Evolutionary conservation across 1,139 yeast species (phyloP), one percentile per base, ranked within the genome.

Genomic region (Lodderomyces parapsilosis): DNA sequence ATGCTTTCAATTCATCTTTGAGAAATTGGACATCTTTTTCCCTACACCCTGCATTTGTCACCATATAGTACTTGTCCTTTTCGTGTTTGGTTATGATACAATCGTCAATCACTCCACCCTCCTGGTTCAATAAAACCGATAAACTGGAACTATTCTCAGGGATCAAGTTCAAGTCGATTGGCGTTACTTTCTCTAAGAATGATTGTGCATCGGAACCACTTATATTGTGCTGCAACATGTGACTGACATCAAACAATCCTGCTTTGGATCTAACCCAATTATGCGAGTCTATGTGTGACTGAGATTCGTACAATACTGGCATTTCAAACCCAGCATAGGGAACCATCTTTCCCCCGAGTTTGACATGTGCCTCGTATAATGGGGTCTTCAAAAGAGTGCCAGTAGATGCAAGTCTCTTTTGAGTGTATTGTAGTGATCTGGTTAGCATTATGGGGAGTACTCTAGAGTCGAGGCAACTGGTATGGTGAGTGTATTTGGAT

Each of bases 21-120:
- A 93, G 69, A 58, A 87, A 91, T 14, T 66, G 67, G 33, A 81
- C 62, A 59, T 91, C 98, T 60, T 86, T 84, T 3, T 79, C 93
- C 49, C 96, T 76, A 58, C 98, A 87, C 6, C 96, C 98, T 6
- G 99, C 99, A 62, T 93, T 93, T 41, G 98, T 91, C n/a, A 93
- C 99, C 59, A 93, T 81, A 62, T 90, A 90, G 62, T 76, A 91
- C 28, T 80, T 78, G 49, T 84, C 78, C n/a, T 85, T 85, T 2
- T 74, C 82, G 52, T 86, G 93, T 62, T 86, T 90, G 48, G 96
- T 87, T 57, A 93, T 83, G 52, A 93, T 88, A 44, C 96, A 85
- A 62, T 93, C 99, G 65, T 93, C 99, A 54, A 93, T 80, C 4
- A 96, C 91, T 38, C 93, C 93, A 30, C 96, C 93, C 5, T 80